Evolutionary conservation across 2,329 filamentous ascomycete genomes (phyloP).

Genomic region (Epichloe sp.): DNA sequence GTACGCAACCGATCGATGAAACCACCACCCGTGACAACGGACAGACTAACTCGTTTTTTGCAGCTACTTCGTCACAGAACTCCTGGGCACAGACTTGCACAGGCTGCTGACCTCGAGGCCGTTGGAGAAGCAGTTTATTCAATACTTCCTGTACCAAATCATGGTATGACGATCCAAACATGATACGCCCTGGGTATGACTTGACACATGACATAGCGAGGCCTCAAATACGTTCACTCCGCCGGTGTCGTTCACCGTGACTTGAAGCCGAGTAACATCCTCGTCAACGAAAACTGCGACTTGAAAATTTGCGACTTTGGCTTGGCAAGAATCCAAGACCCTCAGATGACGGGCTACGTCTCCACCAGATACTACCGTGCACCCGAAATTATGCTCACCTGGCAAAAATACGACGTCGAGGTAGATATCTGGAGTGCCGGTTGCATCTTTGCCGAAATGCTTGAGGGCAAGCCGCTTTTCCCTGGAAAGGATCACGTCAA

Average conservation of each 20-base stretch:
- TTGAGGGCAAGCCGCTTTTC: slow-evolving; percentile 95
- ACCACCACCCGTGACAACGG: slow-evolving; percentile 3
- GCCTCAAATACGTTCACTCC: slow-evolving; percentile 97
- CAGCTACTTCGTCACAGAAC: slow-evolving; percentile 96
- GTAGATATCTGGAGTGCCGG: slow-evolving; percentile 99
- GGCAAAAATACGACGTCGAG: slow-evolving; percentile 99
- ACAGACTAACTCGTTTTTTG: slow-evolving; percentile 8
- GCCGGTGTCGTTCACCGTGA: slow-evolving; percentile 96
- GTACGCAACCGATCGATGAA: slow-evolving; percentile 37
- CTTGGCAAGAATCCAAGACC: slow-evolving; percentile 92
- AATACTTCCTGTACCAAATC: slow-evolving; percentile 99
- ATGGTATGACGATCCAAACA: slow-evolving; percentile 45
- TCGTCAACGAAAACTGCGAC: slow-evolving; percentile 99
- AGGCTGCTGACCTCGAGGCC: slow-evolving; percentile 88
- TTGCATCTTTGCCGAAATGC: slow-evolving; percentile 98
- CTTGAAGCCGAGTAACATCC: slow-evolving; percentile 95
- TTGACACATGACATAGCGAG: slow-evolving; percentile 47
- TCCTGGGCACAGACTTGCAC: slow-evolving; percentile 92
- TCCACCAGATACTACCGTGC: slow-evolving; percentile 98
- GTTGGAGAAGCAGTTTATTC: slow-evolving; percentile 98
- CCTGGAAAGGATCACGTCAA: slow-evolving; percentile 99
- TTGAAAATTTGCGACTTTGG: slow-evolving; percentile 99
- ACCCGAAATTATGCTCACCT: slow-evolving; percentile 99
- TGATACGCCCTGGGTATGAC: background rate
- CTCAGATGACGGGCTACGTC: slow-evolving; percentile 98